A percentile compares a stretch with the other conserved stretches of the same genome.
Evolutionary conservation across 495 filamentous ascomycete species (phyloP).

Genomic region (Cudoniella acicularis): DNA sequence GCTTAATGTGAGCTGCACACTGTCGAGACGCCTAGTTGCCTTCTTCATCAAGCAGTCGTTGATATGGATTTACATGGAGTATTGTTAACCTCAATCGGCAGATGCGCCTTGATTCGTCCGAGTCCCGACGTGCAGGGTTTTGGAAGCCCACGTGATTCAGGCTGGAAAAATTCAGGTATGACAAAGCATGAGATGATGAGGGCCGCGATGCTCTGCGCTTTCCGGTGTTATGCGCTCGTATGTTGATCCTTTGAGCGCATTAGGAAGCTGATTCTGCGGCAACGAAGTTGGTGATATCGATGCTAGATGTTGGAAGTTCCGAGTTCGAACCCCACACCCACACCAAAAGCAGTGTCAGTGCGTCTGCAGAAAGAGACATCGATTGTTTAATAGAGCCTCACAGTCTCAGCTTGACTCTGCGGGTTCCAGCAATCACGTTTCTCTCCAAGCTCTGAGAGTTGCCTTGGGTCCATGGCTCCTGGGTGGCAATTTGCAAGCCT

Average conservation of each 20-base stretch:
- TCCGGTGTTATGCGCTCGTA: not conserved
- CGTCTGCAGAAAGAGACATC: no score
- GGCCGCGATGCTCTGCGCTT: not conserved
- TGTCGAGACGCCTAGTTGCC: not conserved
- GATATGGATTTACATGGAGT: not conserved
- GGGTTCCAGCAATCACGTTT: no score
- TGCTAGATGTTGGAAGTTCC: not conserved
- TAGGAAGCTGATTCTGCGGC: not conserved
- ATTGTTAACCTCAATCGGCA: not conserved
- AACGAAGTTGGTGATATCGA: not conserved
- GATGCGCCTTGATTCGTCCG: slow-evolving; percentile 3
- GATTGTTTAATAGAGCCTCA: no score
- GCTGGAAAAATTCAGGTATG: not conserved
- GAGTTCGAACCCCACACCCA: no score
- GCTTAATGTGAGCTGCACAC: not conserved
- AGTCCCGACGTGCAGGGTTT: not conserved
- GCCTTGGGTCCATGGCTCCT: not conserved
- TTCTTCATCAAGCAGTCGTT: not conserved
- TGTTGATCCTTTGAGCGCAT: not conserved
- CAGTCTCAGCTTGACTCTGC: no score
- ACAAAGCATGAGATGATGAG: not conserved
- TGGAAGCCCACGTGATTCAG: not conserved
- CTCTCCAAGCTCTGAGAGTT: no score
- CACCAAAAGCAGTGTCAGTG: no score
- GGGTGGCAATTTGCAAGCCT: not conserved